A percentile compares a stretch with the other conserved stretches of the same genome.
phyloP scores from a whole-genome alignment of 805 yeast species.

The Hanseniaspora singularis region DNA sequence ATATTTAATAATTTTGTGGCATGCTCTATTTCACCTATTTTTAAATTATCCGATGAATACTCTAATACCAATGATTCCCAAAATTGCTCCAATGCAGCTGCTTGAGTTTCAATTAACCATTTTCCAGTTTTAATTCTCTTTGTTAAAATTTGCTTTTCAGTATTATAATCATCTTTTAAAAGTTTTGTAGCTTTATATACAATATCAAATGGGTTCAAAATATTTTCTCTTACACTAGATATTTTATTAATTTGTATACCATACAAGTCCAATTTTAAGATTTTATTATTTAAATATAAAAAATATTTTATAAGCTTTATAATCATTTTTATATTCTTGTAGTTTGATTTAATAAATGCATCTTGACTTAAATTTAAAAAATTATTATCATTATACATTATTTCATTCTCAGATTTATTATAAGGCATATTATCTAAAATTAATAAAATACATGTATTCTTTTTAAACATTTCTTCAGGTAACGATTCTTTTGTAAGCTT shows the following conservation, averaged over 20 bases:
- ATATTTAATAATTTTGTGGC: not conserved
- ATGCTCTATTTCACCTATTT: not conserved
- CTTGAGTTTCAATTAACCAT: constrained; percentile 4
- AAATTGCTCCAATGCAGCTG: not conserved
- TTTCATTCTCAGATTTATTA: not conserved
- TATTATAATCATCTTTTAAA: not conserved
- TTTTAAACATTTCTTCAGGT: not conserved
- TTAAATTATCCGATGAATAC: not conserved
- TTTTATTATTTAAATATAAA: constrained; percentile 3
- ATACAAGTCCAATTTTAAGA: constrained; percentile 2
- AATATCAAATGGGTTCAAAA: not conserved
- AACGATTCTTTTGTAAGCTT: not conserved
- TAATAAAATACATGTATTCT: not conserved
- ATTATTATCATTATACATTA: not conserved
- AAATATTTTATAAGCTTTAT: constrained; percentile 3
- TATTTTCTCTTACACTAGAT: not conserved
- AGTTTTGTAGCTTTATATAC: not conserved
- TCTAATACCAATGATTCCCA: constrained; percentile 8
- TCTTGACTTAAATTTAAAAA: not conserved
- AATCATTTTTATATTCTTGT: constrained; percentile 5
- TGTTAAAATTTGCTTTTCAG: not conserved
- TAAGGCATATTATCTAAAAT: not conserved
- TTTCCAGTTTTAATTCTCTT: not conserved
- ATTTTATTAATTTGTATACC: not conserved
- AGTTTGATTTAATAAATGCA: constrained; percentile 1